These are phyloP conservation scores for Phellopilus nigrolimitatus DNA, from an alignment of 1,284 basidiomycete genomes.

Conservation along the genomic window DNA sequence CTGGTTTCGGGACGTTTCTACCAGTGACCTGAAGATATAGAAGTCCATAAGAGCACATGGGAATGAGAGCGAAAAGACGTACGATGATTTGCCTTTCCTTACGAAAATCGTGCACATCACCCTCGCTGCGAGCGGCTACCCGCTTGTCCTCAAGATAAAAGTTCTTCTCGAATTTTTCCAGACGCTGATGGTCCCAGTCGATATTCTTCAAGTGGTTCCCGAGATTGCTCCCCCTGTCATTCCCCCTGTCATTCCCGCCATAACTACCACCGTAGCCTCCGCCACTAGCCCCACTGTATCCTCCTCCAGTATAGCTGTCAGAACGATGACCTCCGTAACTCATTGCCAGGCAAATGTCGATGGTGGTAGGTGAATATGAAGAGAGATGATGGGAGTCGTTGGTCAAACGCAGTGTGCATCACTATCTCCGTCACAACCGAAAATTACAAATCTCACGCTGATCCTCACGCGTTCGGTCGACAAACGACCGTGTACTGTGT, in stretches of 20 bases:
- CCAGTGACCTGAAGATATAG: slow-evolving; percentile 70
- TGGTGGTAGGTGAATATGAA: background rate
- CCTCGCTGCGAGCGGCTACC: slow-evolving; percentile 73
- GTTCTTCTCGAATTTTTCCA: slow-evolving; percentile 91
- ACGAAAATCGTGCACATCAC: slow-evolving; percentile 87
- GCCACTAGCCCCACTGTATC: background rate
- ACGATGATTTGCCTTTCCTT: slow-evolving; percentile 85
- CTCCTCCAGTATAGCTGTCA: slow-evolving; percentile 4
- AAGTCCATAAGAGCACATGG: background rate
- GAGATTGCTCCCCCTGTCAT: slow-evolving; percentile 78
- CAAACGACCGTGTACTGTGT: too few relatives aligned
- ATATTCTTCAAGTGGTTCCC: slow-evolving; percentile 81
- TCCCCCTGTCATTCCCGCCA: slow-evolving; percentile 33
- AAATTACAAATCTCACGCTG: too few relatives aligned
- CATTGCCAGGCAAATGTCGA: background rate
- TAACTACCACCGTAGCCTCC: slow-evolving; percentile 25
- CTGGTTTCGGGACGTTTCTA: slow-evolving; percentile 81
- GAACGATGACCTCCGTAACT: slow-evolving; percentile 8
- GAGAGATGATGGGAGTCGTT: slow-evolving; percentile 3
- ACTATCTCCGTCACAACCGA: too few relatives aligned
- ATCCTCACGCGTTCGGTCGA: too few relatives aligned
- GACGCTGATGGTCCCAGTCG: slow-evolving; percentile 76
- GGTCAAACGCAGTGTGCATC: background rate
- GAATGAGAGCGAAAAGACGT: slow-evolving; percentile 17
- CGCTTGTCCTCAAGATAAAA: slow-evolving; percentile 94